These are phyloP conservation scores for Neopestalotiopsis rosae DNA, from an alignment of 2,329 filamentous ascomycete genomes.

Conservation along the genomic window DNA sequence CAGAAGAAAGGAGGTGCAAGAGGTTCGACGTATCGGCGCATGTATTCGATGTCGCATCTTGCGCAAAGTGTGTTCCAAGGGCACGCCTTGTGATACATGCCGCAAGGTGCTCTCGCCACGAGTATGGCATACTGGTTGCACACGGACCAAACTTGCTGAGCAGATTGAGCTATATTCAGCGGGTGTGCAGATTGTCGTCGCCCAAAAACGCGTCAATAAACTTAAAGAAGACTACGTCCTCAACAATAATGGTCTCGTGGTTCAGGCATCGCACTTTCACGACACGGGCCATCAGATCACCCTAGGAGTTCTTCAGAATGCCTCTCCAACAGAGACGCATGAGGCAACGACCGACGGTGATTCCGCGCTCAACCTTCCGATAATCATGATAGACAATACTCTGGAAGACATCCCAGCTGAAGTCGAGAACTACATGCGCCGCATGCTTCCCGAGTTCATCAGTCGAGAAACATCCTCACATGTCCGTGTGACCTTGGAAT, in stretches of 20 bases:
- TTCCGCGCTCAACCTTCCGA: slow-evolving; percentile 35
- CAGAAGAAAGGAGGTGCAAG: slow-evolving; percentile 68
- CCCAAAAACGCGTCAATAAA: slow-evolving; percentile 63
- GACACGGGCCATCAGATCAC: slow-evolving; percentile 50
- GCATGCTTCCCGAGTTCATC: slow-evolving; percentile 62
- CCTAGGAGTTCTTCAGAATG: slow-evolving; percentile 48
- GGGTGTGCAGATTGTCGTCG: slow-evolving; percentile 66
- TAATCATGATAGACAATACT: slow-evolving; percentile 66
- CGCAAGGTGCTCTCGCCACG: slow-evolving; percentile 67
- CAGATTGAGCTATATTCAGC: slow-evolving; percentile 68
- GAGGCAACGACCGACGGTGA: slow-evolving; percentile 32
- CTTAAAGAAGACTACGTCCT: slow-evolving; percentile 57
- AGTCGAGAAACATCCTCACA: slow-evolving; percentile 65
- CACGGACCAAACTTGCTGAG: slow-evolving; percentile 66
- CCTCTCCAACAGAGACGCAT: slow-evolving; percentile 37
- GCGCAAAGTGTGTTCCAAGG: slow-evolving; percentile 70
- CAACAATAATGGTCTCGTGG: slow-evolving; percentile 51
- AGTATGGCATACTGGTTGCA: slow-evolving; percentile 69
- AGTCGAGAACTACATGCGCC: slow-evolving; percentile 65
- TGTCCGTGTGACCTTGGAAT: slow-evolving; percentile 62
- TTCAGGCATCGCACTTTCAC: slow-evolving; percentile 66
- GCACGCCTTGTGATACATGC: slow-evolving; percentile 67
- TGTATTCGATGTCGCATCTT: slow-evolving; percentile 71
- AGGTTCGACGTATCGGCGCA: slow-evolving; percentile 68
- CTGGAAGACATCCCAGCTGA: slow-evolving; percentile 64